phyloP scores from a whole-genome alignment of 2,329 filamentous ascomycete genomes.

The Curvularia hawaiiensis region DNA sequence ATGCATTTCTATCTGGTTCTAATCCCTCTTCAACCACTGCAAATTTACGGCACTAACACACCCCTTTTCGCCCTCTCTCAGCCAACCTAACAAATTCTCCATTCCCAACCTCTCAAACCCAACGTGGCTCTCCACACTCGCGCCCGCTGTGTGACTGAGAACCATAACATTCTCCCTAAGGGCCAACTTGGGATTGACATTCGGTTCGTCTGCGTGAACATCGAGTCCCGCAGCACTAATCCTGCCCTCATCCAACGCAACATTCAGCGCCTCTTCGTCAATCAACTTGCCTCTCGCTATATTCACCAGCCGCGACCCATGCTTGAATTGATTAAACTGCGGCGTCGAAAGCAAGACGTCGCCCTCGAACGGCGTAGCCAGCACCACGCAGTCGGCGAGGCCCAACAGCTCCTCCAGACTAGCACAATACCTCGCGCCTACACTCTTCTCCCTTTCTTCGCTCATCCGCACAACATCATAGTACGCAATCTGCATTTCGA shows the following conservation, averaged over 20 bases:
- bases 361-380: slow-evolving; percentile 64
- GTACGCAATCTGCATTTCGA: slow-evolving; percentile 71
- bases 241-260: slow-evolving; percentile 60
- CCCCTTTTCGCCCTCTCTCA: slow-evolving; percentile 55
- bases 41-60: slow-evolving; percentile 68
- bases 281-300: slow-evolving; percentile 68
- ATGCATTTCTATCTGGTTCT: not conserved
- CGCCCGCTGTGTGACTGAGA: slow-evolving; percentile 71
- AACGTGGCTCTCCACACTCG: slow-evolving; percentile 68
- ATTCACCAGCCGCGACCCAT: slow-evolving; percentile 66
- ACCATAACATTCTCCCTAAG: slow-evolving; percentile 58
- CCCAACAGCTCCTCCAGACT: slow-evolving; percentile 59
- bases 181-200: slow-evolving; percentile 56
- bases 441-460: slow-evolving; percentile 49
- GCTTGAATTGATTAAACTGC: slow-evolving; percentile 59
- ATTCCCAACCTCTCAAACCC: slow-evolving; percentile 71
- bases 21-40: slow-evolving; percentile 52
- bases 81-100: slow-evolving; percentile 67
- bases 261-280: slow-evolving; percentile 66
- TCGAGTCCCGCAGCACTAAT: slow-evolving; percentile 65
- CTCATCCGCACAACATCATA: slow-evolving; percentile 61
- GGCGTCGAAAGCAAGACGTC: slow-evolving; percentile 56
- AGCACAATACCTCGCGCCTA: slow-evolving; percentile 61
- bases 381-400: slow-evolving; percentile 63
- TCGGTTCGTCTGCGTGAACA: slow-evolving; percentile 67